Base-by-base conservation (phyloP, 139 green algal species). In the Micromonas commoda region DNA sequence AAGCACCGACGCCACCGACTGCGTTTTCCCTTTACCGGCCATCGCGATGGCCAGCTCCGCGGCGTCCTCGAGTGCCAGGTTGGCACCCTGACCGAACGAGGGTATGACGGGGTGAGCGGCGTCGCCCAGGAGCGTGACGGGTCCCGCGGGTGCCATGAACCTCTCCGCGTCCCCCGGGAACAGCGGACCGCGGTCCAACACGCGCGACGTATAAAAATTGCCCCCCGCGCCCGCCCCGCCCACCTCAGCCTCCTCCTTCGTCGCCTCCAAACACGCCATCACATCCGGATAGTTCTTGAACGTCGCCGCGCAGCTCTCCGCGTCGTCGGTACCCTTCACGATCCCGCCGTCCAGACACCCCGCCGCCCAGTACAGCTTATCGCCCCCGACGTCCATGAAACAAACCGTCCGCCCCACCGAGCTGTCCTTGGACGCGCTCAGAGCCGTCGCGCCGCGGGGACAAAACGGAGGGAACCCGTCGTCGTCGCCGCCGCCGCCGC, bases 51-150 rank as follows among this genome's bases (percentile, higher is more conserved):
- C 33, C 16, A 80, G 61, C 1, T 9, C 32, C 4, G 5, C 35
- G 3, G 60, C 34, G 9, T 70, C 39, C n/a, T 81, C 64, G 13
- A 81, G 39, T 29, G 76, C 76, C n/a, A 52, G 23, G 76, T 81
- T 81, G 1, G 64, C 64, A 6, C 76, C 76, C 65, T 71, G 64
- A 2, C 76, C 76, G 20, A 81, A n/a, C 24, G 38, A 68, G 3
- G 28, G 34, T 9, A 20, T 53, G 4, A 52, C 54, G 19, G 38
- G 26, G 65, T 81, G 76, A 2, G 37, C 76, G n/a, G 76, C 76
- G 28, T 81, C 76, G 0, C 76, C 76, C 2, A 81, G 28, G 6
- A 81, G 45, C 45, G 45, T 57, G 9, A 57, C 45, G 9, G 45
- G 45, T 9, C 45, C 45, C 9, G 45, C 45, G 45, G 16, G 16